Evolutionary conservation across 768 basidiomycete species (phyloP).

Genomic region (Tulasnella sp.): DNA sequence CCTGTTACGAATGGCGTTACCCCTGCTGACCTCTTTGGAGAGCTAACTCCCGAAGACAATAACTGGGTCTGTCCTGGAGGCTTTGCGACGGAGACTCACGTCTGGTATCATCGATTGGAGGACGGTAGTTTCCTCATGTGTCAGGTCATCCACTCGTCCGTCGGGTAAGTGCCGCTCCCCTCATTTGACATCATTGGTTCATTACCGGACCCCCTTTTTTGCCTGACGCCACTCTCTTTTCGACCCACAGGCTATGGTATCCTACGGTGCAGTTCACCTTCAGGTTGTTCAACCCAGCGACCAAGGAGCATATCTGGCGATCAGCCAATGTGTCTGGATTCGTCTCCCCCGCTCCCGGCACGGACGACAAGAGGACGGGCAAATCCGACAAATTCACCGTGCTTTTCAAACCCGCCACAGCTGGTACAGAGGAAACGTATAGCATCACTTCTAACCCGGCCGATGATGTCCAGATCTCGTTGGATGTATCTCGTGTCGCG

Average conservation of each 20-base stretch:
- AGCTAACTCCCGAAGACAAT: conserved; percentile 63
- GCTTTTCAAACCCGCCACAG: conserved; percentile 47
- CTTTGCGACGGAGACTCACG: conserved; percentile 86
- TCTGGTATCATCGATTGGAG: conserved; percentile 70
- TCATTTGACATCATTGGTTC: conserved; percentile 20
- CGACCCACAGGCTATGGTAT: conserved; percentile 68
- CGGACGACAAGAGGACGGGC: conserved; percentile 68
- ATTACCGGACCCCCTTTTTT: neutral
- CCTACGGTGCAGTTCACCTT: conserved; percentile 91
- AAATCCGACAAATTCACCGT: conserved; percentile 81
- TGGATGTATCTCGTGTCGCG: conserved; percentile 63
- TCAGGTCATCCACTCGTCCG: conserved; percentile 80
- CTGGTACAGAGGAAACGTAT: conserved; percentile 65
- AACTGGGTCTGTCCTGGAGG: conserved; percentile 79
- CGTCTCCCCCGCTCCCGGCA: conserved; percentile 56
- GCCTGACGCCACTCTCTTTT: neutral
- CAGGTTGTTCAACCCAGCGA: conserved; percentile 76
- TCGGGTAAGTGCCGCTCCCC: conserved; percentile 71
- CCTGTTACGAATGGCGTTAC: conserved; percentile 61
- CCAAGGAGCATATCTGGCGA: conserved; percentile 70
- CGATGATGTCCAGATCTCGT: conserved; percentile 68
- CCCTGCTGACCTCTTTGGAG: conserved; percentile 58
- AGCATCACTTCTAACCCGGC: conserved; percentile 70
- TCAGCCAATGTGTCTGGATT: conserved; percentile 81
- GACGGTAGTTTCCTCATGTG: conserved; percentile 74